These are phyloP conservation scores for Pseudogymnoascus sp. DNA, from an alignment of 2,329 filamentous ascomycete species.

Conservation along the genomic window DNA sequence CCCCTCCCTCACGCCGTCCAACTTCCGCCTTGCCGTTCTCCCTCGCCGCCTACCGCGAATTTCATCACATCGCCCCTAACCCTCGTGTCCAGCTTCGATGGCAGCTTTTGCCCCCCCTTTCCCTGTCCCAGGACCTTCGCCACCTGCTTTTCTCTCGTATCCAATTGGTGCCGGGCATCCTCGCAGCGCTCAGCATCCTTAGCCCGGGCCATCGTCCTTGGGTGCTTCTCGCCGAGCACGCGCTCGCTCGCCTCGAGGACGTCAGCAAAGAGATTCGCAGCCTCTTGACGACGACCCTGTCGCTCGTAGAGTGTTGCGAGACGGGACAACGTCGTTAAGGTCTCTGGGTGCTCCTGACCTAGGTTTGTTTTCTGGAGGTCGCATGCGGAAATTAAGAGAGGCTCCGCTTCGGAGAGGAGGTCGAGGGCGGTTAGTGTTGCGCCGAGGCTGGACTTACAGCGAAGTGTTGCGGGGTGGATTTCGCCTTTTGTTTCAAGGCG, in stretches of 20 bases:
- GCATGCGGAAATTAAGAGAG: neutral
- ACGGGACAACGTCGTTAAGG: neutral
- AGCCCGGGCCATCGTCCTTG: neutral
- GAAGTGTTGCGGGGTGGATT: neutral
- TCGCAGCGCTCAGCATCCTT: neutral
- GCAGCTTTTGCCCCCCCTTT: neutral
- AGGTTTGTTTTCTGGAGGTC: neutral
- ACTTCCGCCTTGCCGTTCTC: neutral
- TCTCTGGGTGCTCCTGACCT: neutral
- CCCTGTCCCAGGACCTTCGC: neutral
- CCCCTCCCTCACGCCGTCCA: neutral
- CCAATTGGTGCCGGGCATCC: neutral
- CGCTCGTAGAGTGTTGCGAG: neutral
- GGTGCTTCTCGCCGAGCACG: neutral
- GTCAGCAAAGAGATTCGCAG: neutral
- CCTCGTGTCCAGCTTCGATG: neutral
- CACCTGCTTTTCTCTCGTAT: neutral
- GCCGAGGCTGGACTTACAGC: neutral
- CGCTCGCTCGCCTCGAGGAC: neutral
- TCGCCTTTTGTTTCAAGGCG: neutral
- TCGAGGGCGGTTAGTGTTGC: neutral
- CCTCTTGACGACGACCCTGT: neutral
- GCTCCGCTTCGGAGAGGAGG: neutral
- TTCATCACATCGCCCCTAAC: neutral
- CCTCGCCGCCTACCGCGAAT: neutral